Base-by-base conservation (phyloP, 129 eudicot genomes). In the Escallonia herrerae region DNA sequence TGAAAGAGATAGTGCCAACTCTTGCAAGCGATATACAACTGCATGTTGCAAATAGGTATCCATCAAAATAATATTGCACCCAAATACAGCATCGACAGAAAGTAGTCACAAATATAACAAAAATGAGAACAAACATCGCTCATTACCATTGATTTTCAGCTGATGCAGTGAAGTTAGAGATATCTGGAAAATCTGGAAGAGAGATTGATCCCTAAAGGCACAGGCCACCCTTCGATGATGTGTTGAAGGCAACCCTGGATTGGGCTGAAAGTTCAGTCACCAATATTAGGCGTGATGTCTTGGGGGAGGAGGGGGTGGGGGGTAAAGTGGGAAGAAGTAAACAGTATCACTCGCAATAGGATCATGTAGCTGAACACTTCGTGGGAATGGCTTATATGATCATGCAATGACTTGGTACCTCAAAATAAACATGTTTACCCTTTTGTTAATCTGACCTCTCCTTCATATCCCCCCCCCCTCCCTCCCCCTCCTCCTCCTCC, bases 181-280 rank as follows among this genome's bases (percentile, higher is more conserved):
- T 76, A 93, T 88, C 71, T 86, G 98, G 75, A 93, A 93, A 33
- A 85, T 80, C 77, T 88, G 96, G 75, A 85, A 81, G 63, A 93
- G 84, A 46, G 85, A 85, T 54, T 85, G 91, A 72, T 93, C 98
- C 84, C 98, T 85, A 62, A 93, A 93, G 51, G 81, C 57, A 75
- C 96, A 88, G 3, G 98, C 87, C 68, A 80, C 95, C 77, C 95
- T 85, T 48, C 98, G 84, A 77, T 93, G 96, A 75, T 81, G 91
- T 77, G 98, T 81, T 67, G 98, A 86, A 69, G 98, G 87, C 84
- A 88, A 73, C 62, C 96, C 98, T 10, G 98, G 90, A 82, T 85
- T 93, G 64, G 91, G 85, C 98, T 93, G 89, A 53, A 58, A 68
- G 51, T 66, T 65, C 72, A 40, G 33, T 40, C 62, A 54, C 14